These are phyloP conservation scores for Oidium heveae DNA, from an alignment of 2,329 filamentous ascomycete species.

Conservation along the genomic window DNA sequence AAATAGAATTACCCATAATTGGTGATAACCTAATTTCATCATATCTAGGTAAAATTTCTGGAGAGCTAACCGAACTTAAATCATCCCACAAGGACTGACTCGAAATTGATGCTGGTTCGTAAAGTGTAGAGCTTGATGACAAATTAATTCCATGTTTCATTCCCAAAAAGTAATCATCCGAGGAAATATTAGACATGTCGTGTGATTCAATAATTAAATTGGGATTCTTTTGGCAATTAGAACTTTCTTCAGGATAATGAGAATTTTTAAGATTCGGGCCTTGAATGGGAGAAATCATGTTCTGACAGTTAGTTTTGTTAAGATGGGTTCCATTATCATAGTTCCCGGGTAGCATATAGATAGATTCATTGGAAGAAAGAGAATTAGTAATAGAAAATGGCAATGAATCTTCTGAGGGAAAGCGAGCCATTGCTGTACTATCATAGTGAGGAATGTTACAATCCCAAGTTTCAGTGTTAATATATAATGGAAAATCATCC, in stretches of 20 bases:
- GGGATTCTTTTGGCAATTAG: conserved; percentile 6
- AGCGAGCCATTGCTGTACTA: too few relatives aligned
- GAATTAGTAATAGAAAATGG: too few relatives aligned
- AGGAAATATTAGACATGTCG: conserved; percentile 7
- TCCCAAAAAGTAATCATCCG: conserved; percentile 7
- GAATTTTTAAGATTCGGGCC: conserved; percentile 10
- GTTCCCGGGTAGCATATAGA: not conserved
- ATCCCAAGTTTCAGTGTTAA: too few relatives aligned
- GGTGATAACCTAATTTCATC: conserved; percentile 10
- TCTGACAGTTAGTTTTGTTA: not conserved
- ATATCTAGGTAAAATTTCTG: conserved; percentile 9
- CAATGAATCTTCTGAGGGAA: too few relatives aligned
- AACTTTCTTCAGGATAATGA: conserved; percentile 6
- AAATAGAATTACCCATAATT: conserved; percentile 10
- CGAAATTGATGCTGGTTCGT: conserved; percentile 1
- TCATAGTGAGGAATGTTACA: too few relatives aligned
- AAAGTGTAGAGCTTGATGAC: conserved; percentile 8
- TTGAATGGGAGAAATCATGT: conserved; percentile 9
- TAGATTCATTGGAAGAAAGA: too few relatives aligned
- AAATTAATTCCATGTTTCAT: conserved; percentile 5
- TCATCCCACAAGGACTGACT: conserved; percentile 6
- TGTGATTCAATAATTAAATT: conserved; percentile 7
- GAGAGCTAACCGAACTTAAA: conserved; percentile 9
- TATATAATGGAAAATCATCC: too few relatives aligned
- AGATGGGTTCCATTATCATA: not conserved